These are phyloP conservation scores for Kondoa subrosea DNA, from an alignment of 768 basidiomycete species.

Conservation along the genomic window DNA sequence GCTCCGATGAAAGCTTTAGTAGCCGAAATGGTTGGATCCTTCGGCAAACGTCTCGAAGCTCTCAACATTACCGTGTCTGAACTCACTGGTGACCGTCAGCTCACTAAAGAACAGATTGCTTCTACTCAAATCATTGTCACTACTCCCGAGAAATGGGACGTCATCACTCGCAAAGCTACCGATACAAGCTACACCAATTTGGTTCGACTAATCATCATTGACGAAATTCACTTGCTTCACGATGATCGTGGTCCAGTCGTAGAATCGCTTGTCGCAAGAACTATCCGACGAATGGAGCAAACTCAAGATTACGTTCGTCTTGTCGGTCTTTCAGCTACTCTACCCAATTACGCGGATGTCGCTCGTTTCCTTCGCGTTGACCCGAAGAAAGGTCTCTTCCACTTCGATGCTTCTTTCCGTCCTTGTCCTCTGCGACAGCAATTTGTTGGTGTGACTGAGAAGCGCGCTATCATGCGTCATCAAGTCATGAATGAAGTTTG, in stretches of 20 bases:
- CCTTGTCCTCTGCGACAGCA: slow-evolving; percentile 92
- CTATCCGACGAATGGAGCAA: slow-evolving; percentile 85
- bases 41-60: slow-evolving; percentile 51
- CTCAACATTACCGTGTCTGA: slow-evolving; percentile 78
- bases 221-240: slow-evolving; percentile 92
- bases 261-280: slow-evolving; percentile 74
- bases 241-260: slow-evolving; percentile 96
- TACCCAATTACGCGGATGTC: slow-evolving; percentile 98
- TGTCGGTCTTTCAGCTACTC: slow-evolving; percentile 84
- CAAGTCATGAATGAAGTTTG: slow-evolving; percentile 98
- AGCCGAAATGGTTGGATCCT: slow-evolving; percentile 96
- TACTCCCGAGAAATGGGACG: slow-evolving; percentile 98
- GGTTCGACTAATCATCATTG: slow-evolving; percentile 87
- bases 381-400: slow-evolving; percentile 77
- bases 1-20: slow-evolving; percentile 99
- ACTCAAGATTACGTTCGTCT: slow-evolving; percentile 82
- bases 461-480: slow-evolving; percentile 96
- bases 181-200: slow-evolving; percentile 95
- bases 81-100: slow-evolving; percentile 89
- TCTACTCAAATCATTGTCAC: slow-evolving; percentile 98
- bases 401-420: slow-evolving; percentile 85
- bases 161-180: slow-evolving; percentile 93
- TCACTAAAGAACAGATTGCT: slow-evolving; percentile 92
- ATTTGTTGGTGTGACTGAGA: slow-evolving; percentile 94
- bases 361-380: slow-evolving; percentile 94